Evolutionary conservation across 805 yeast species (phyloP).

Genomic region (Kluyveromyces nonfermentans): DNA sequence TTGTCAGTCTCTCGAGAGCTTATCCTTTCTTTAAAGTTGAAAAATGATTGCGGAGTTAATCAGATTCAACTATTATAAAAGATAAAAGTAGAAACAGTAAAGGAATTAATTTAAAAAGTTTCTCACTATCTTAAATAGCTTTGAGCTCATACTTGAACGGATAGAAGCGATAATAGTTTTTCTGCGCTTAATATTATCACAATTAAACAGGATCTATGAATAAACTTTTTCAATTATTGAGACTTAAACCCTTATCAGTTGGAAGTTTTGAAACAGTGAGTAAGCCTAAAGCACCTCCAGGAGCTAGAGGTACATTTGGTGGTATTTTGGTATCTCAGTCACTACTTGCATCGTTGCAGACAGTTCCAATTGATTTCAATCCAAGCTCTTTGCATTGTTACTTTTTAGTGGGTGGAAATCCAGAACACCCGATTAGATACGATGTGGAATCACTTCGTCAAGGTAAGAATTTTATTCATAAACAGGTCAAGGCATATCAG

Average conservation of each 20-base stretch:
- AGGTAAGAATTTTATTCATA: slow-evolving; percentile 43
- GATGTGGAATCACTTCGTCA: slow-evolving; percentile 43
- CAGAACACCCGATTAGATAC: slow-evolving; percentile 39
- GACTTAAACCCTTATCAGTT: slow-evolving; percentile 12
- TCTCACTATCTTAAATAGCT: too few species aligned
- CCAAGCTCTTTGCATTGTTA: slow-evolving; percentile 58
- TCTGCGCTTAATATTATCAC: not conserved
- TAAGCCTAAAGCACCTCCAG: slow-evolving; percentile 33
- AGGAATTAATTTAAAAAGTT: too few species aligned
- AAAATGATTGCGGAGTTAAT: not conserved
- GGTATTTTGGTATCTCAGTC: slow-evolving; percentile 64
- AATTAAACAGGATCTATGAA: not conserved
- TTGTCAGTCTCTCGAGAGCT: not conserved
- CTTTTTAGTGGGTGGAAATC: slow-evolving; percentile 48
- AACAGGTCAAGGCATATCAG: slow-evolving; percentile 50
- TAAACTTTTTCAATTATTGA: slow-evolving; percentile 16
- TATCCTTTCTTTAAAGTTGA: not conserved
- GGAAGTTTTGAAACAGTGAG: slow-evolving; percentile 17
- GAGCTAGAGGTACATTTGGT: slow-evolving; percentile 62
- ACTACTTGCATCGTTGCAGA: slow-evolving; percentile 47
- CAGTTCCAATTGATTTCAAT: slow-evolving; percentile 36
- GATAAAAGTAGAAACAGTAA: not conserved
- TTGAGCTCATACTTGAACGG: too few species aligned
- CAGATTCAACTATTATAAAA: not conserved
- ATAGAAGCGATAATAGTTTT: too few species aligned